Evolutionary conservation across 106 monocot genomes (phyloP).

Genomic region (Platanthera zijinensis): DNA sequence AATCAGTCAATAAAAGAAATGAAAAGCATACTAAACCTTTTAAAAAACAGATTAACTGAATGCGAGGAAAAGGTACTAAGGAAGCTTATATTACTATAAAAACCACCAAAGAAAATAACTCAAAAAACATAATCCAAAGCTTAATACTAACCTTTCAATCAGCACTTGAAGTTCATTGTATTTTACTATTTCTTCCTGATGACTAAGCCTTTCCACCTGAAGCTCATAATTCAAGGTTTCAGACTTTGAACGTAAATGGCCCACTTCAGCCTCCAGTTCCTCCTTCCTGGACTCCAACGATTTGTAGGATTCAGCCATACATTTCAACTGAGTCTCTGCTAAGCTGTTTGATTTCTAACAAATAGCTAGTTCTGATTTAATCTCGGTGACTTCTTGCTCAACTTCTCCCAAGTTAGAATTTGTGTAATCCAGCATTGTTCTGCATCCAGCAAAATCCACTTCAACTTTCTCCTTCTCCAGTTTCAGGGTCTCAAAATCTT

Average conservation of each 20-base stretch:
- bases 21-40: not conserved
- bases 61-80: not conserved
- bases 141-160: constrained; percentile 58
- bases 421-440: constrained; percentile 27
- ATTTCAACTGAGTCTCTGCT: constrained; percentile 81
- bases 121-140: not conserved
- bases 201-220: constrained; percentile 47
- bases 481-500: constrained; percentile 59
- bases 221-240: constrained; percentile 57
- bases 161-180: constrained; percentile 61
- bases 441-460: not conserved
- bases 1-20: not conserved
- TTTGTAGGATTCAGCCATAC: constrained; percentile 89
- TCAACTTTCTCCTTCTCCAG: constrained; percentile 35
- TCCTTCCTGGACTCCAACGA: constrained; percentile 42
- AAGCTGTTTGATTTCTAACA: constrained; percentile 74
- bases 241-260: constrained; percentile 26
- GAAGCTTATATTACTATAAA: not conserved
- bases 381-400: constrained; percentile 30
- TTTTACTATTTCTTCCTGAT: constrained; percentile 51
- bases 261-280: constrained; percentile 60
- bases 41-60: not conserved
- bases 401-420: not conserved
- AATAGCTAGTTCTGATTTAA: constrained; percentile 42
- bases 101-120: not conserved